phyloP scores from a whole-genome alignment of 2,329 filamentous ascomycete species.

The Cyclaneusma minus region DNA sequence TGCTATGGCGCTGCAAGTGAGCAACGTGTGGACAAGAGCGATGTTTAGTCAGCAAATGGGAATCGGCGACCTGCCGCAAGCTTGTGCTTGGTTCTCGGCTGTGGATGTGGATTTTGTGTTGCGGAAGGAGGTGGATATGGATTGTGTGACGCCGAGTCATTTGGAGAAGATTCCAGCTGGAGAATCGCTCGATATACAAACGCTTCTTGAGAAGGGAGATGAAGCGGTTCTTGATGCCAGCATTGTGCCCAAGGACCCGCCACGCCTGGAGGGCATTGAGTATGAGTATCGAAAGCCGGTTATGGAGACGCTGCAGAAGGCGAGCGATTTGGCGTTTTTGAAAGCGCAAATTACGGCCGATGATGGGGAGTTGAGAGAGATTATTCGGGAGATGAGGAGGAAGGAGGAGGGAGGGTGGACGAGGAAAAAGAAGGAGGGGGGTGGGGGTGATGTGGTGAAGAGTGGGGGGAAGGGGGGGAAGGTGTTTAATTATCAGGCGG shows the following conservation, averaged over 20 bases:
- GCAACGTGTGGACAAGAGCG: conserved; percentile 90
- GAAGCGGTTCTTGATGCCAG: conserved; percentile 52
- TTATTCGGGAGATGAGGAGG: conserved; percentile 46
- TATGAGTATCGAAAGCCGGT: conserved; percentile 64
- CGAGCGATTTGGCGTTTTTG: conserved; percentile 44
- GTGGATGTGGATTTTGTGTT: conserved; percentile 90
- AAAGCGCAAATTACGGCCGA: conserved; percentile 68
- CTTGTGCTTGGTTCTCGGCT: conserved; percentile 89
- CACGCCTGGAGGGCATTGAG: conserved; percentile 41
- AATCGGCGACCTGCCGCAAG: conserved; percentile 86
- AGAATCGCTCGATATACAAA: conserved; percentile 68
- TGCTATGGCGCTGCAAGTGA: conserved; percentile 83
- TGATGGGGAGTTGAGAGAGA: conserved; percentile 58
- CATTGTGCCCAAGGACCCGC: conserved; percentile 38
- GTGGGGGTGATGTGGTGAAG: no score
- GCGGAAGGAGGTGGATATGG: conserved; percentile 97
- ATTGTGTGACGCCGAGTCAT: conserved; percentile 86
- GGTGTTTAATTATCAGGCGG: no score
- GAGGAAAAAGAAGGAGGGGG: no score
- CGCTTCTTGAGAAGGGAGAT: conserved; percentile 60
- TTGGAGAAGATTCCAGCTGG: conserved; percentile 63
- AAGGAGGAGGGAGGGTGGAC: no score
- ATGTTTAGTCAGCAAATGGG: conserved; percentile 97
- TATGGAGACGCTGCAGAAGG: conserved; percentile 54
- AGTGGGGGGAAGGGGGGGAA: no score